Evolutionary conservation across 345 rosid genomes (phyloP).

Genomic region (Salix udensis): DNA sequence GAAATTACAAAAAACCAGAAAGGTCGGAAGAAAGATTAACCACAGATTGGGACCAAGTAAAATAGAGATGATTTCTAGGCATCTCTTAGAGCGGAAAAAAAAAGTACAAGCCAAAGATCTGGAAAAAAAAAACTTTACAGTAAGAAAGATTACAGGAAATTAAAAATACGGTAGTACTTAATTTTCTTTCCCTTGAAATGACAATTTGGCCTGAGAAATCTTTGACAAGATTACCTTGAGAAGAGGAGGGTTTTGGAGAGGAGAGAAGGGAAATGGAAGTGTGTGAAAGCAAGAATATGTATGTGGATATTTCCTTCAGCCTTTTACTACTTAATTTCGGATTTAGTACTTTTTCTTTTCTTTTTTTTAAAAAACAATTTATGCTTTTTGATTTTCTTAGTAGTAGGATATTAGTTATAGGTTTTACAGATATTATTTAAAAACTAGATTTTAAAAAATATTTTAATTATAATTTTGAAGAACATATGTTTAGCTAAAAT

Average conservation of each 20-base stretch:
- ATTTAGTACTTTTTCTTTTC: neutral
- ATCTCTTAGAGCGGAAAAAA: neutral
- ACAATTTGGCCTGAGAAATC: neutral
- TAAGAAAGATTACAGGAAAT: neutral
- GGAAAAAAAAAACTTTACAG: neutral
- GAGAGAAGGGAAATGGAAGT: neutral
- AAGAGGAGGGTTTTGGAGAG: neutral
- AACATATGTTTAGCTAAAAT: too few species aligned
- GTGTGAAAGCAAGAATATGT: neutral
- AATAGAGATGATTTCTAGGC: neutral
- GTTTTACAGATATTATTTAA: too few species aligned
- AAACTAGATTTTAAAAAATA: too few species aligned
- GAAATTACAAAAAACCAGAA: neutral
- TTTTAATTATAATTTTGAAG: too few species aligned
- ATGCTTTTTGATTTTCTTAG: too few species aligned
- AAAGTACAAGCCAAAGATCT: neutral
- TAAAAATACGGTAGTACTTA: neutral
- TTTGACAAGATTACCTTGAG: neutral
- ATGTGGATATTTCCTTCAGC: neutral
- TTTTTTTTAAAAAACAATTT: too few species aligned
- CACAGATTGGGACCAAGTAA: conserved; percentile 1
- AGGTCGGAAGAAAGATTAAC: neutral
- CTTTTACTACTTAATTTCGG: neutral
- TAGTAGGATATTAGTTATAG: too few species aligned
- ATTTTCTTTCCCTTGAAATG: neutral